Evolutionary conservation across 495 filamentous ascomycete species (phyloP).

Genomic region (Penicillium desertorum): DNA sequence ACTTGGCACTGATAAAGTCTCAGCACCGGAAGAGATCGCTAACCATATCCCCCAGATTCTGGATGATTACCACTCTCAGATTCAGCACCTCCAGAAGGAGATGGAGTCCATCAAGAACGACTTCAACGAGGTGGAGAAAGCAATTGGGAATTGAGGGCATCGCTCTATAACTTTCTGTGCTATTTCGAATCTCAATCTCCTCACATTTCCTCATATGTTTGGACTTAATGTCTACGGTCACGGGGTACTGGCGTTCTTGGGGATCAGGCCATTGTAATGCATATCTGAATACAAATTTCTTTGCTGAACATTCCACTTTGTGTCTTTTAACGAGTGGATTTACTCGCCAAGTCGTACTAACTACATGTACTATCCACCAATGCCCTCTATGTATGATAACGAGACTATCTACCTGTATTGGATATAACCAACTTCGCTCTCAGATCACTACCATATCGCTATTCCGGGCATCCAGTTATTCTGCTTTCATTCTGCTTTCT

Average conservation of each 20-base stretch:
- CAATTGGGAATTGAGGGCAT: conserved; percentile 22
- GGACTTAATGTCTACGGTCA: conserved; percentile 22
- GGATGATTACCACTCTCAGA: conserved; percentile 84
- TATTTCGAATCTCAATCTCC: conserved; percentile 13
- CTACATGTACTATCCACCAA: neutral
- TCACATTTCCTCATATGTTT: conserved; percentile 17
- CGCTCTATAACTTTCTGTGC: neutral
- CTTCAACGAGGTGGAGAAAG: conserved; percentile 72
- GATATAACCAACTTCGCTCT: no score
- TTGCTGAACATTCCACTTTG: conserved; percentile 2
- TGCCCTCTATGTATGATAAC: no score
- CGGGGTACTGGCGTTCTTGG: conserved; percentile 31
- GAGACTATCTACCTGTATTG: no score
- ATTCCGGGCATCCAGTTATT: no score
- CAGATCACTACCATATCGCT: no score
- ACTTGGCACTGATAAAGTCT: neutral
- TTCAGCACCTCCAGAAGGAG: conserved; percentile 81
- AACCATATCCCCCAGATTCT: conserved; percentile 61
- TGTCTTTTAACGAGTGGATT: neutral
- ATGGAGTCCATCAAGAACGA: conserved; percentile 75
- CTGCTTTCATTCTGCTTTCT: no score
- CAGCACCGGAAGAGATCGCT: conserved; percentile 12
- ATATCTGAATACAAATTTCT: conserved; percentile 26
- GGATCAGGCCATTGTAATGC: conserved; percentile 27
- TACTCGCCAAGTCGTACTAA: neutral